Evolutionary conservation across 1,284 basidiomycete genomes (phyloP), one percentile per base, ranked within the genome.

Genomic region (Leccinum variabile): DNA sequence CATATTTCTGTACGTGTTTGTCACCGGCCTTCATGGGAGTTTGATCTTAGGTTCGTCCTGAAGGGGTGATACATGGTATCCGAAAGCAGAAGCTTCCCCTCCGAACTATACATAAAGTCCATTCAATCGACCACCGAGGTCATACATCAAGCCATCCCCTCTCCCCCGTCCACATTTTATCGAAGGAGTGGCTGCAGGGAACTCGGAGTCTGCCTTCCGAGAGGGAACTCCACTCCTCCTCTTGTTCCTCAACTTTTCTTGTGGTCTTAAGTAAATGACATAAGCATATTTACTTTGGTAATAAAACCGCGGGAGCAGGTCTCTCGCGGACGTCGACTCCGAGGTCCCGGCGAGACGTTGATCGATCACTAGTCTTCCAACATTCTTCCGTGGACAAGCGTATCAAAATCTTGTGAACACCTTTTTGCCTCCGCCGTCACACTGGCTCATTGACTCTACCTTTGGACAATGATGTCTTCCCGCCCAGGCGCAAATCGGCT

Each of bases 71-170:
- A 35, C 13, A 57, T 52, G 25, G 25, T 28, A 35, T 10, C 57
- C 62, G 44, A 54, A 59, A 55, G 50, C 30, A 22, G 54, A 54
- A 30, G 28, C 28, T 49, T 49, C n/a, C 59, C 53, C 18, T n/a
- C 16, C 50, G 13, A 49, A 10, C 2, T n/a, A 44, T 3, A 39
- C 64, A 70, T 71, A 73, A 68, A 73, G 67, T 11, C 25, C 50
- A 28, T 30, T 53, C 14, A n/a, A 28, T 30, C 9, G 28, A 53
- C 28, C 3, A 30, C 28, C 1, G 28, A 53, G 13, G 46, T 4
- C 28, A n/a, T 49, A 49, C 22, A 22, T 25, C 50, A 16, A 53
- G 25, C 14, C 14, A 30, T 25, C 14, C 3, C 25, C 18, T 33
- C 49, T 32, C 39, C 16, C 22, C 28, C 54, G 13, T 13, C 32